Evolutionary conservation across 768 basidiomycete genomes (phyloP), one percentile per base, ranked within the genome.

Genomic region (Russula brevipes): DNA sequence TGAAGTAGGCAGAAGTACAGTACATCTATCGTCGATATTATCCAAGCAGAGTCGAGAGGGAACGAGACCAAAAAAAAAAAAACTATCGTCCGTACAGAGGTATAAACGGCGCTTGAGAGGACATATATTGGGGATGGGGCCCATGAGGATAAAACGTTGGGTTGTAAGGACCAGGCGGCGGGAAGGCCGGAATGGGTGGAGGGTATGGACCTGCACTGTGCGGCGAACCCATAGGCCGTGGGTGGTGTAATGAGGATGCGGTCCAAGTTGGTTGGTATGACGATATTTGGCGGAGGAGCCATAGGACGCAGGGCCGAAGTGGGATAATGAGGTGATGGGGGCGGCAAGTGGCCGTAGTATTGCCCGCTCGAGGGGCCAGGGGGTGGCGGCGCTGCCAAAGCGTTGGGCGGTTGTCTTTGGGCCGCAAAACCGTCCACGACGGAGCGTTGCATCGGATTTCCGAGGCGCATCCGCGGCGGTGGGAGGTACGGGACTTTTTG

Each of bases 401-500:
- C 30, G 41, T 53, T 38, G 35, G 45, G 24, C 14, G 36, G 16
- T 4, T 14, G 62, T 1, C 31, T 30, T 6, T 41, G 59, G 3
- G 49, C 46, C 17, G 31, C 19, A 24, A 54, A 11, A 3, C 42
- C 3, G 24, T 63, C 52, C 31, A 31, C 17, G 6, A 42, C 12
- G 5, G 57, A 52, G 46, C 54, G 36, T 11, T 59, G 51, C 7
- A 51, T 59, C 31, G 45, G 24, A 53, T 54, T 49, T 16, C 24
- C 24, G 24, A 24, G 24, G 24, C 31, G 49, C 62, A 63, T 63
- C 19, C 63, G 63, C 17, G 63, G 63, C 2, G 63, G 63, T 36
- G 63, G 47, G 2, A 64, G 12, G 24, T 60, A 64, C 16, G 58
- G 58, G 7, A 31, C 41, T 33, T 56, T 64, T 44, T 44, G 41